A percentile compares a stretch with the other conserved stretches of the same genome.
These are phyloP conservation scores for Scleroderma bovista DNA, from an alignment of 768 basidiomycete species.

Conservation along the genomic window DNA sequence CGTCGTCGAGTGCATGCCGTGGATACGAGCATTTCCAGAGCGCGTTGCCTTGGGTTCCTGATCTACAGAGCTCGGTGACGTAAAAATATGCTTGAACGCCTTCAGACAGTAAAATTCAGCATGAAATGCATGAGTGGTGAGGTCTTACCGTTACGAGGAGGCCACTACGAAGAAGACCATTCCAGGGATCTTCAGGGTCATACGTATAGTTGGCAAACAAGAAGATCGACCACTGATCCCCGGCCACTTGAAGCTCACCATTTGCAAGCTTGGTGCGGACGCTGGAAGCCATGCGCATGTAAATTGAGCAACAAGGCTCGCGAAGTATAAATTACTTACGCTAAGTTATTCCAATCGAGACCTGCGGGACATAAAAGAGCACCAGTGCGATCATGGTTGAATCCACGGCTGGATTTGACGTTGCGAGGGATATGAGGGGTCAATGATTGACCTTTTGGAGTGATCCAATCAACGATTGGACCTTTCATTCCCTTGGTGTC, in stretches of 20 bases:
- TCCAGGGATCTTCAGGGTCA: constrained; percentile 24
- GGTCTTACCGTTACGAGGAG: background rate
- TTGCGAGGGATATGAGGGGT: constrained; percentile 6
- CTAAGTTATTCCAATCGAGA: constrained; percentile 13
- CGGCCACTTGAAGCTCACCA: constrained; percentile 12
- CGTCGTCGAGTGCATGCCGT: constrained; percentile 11
- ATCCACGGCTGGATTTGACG: constrained; percentile 10
- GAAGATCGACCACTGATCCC: constrained; percentile 23
- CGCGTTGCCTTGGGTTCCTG: constrained; percentile 21
- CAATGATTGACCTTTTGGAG: constrained; percentile 10
- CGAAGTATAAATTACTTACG: constrained; percentile 5
- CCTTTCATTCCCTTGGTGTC: constrained; percentile 15
- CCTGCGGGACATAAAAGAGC: constrained; percentile 18
- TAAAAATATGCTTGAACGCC: constrained; percentile 23
- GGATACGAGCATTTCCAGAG: constrained; percentile 17
- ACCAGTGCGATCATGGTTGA: constrained; percentile 15
- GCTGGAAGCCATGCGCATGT: background rate
- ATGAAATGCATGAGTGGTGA: no score
- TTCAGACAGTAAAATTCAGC: constrained; percentile 10
- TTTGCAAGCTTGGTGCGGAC: background rate
- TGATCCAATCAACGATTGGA: constrained; percentile 21
- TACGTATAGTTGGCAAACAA: constrained; percentile 15
- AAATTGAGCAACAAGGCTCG: no score
- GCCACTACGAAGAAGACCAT: constrained; percentile 15
- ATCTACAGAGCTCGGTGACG: constrained; percentile 25